Base-by-base conservation (phyloP, 768 basidiomycete genomes). In the Boletus insuetus region DNA sequence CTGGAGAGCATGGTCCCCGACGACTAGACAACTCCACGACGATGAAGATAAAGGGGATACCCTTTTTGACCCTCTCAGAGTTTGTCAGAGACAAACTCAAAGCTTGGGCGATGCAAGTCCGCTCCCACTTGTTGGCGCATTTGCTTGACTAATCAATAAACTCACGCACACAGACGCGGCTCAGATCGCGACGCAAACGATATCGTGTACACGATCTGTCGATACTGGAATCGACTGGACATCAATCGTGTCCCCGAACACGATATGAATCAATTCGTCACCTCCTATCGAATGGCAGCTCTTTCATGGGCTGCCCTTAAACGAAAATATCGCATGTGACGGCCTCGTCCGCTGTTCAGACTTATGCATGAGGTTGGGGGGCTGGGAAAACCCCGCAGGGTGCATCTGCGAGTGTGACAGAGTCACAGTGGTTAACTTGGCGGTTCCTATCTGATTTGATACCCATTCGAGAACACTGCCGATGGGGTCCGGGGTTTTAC, bases 81-180 rank as follows among this genome's bases (percentile, higher is more conserved):
- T 93, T 93, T 73, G 73, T 93, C 64, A 79, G 91, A 63, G 90
- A 89, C 44, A 94, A 93, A 75, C 76, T 94, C 49, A 92, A 89
- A 62, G 72, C 82, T 17, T 94, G 91, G 91, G 78, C 84, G 59
- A 86, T 89, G 91, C 89, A 77, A 64, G 84, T 65, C 14, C 2
- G 16, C 44, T 0, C 16, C 24, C 39, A 4, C 44, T 52, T 41
- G 49, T 46, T 35, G 56, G 43, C 41, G 43, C 58, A 46, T 54
- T 39, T 53, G 22, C 58, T 43, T 46, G 59, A 56, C 58, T 63
- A 58, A 63, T 55, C 43, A 58, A 32, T 53, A 7, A 20, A 35
- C 6, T 10, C n/a, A 1, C 6, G 3, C 9, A 6, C 51, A 55
- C 71, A 91, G 89, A 67, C 85, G 87, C 49, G 82, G 82, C 37